Evolutionary conservation across 169 alveolate species (phyloP), one percentile per base, ranked within the genome.

Genomic region (Plasmodium vivax): DNA sequence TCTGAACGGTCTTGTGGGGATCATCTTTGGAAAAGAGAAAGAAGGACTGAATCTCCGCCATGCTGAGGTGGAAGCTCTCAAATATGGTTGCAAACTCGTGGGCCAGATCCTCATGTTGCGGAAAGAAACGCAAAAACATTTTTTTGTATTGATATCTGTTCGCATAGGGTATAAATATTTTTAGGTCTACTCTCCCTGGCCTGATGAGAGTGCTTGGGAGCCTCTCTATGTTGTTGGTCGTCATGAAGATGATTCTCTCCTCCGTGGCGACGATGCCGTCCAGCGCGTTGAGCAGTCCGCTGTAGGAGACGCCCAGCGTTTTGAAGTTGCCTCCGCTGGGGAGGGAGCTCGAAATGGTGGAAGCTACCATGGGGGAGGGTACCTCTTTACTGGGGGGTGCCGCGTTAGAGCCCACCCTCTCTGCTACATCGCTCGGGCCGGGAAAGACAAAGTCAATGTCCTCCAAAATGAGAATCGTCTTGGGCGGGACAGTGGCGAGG

Each of bases 261-360:
- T 97, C 98, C 30, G 97, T 96, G 5, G 98, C 97, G 56, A 96
- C 97, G 30, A 97, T 97, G 34, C 98, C 98, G 45, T 97, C 98
- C 19, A 97, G 94, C 1, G 98, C 98, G 79, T 97, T 97, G 6
- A 97, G 85, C n/a, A 97, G 96, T n/a, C 98, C 98, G 54, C 97
- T 95, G 85, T 95, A 97, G 2, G 98, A 96, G 41, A 97, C 94
- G 16, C 97, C 97, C n/a, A 96, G 43, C 30, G 96, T 82, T 83
- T 92, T 56, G 1, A 90, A 71, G 30, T 72, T 84, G 16, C 34
- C 45, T 7, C 82, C 41, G 5, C 41, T 32, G 36, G 72, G 54
- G 7, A 62, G 12, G 9, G 90, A 83, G 5, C 10, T 36, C 0
- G 92, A 83, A 8, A 30, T 58, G 43, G 45, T 36, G 10, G 72